Base-by-base conservation (phyloP, 305 asterid species). In the Fraxinus xanthoxyloides region DNA sequence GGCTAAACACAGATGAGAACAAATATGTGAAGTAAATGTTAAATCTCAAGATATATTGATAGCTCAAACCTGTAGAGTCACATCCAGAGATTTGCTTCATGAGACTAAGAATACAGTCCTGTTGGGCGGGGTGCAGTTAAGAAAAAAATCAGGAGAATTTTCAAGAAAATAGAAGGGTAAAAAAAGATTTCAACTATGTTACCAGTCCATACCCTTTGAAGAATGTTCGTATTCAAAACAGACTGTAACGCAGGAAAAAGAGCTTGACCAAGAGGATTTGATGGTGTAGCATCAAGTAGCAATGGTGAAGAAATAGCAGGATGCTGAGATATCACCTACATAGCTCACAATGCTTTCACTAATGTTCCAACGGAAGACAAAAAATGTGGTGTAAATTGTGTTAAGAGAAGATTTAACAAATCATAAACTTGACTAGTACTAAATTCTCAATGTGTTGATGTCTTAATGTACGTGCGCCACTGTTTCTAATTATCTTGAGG, bases 11-110 rank as follows among this genome's bases (percentile, higher is more conserved):
- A 81, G 54, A 73, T 43, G 67, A 80, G 80, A 72, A 79, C 40
- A 30, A 70, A 30, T 30, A 32, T 32, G 21, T 17, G 24, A 40
- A 63, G 40, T 2, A 70, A 70, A 70, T 17, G 76, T 3, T 31
- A 70, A 70, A 30, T 70, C 43, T 77, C 61, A 76, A 72, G 26
- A 80, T 72, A 69, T 40, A 76, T 46, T 79, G 77, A 77, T 81
- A 65, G 85, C 76, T 88, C 86, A 80, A 85, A 95, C 99, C 95
- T 72, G 87, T 69, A 84, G 81, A 46, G 48, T 93, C 97, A 79
- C 91, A 93, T 79, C 61, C 85, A 31, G 92, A 86, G 77, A 90
- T 85, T 83, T 92, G 97, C 92, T 89, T 95, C 99, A 95, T 94
- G 74, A 92, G 84, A 84, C 86, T 79, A 85, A 93, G 92, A 77